Conservation (phyloP, 2,329 filamentous ascomycete species). For the Monilinia polystroma region DNA sequence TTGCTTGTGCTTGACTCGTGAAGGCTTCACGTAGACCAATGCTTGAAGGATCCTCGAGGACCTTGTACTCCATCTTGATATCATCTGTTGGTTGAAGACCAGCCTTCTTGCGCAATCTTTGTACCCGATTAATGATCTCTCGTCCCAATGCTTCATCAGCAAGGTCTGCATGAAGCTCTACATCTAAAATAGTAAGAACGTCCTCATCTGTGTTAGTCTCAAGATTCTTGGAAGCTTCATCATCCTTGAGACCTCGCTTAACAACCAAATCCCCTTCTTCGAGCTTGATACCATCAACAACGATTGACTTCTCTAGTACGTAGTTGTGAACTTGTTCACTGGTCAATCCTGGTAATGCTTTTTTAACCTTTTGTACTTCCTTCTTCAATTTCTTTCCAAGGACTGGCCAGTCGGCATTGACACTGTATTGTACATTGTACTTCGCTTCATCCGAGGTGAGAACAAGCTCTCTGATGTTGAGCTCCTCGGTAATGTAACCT, state of each 20-base stretch:
- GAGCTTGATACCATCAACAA: constrained; percentile 82
- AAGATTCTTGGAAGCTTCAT: constrained; percentile 67
- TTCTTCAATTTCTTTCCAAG: constrained; percentile 98
- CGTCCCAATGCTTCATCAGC: constrained; percentile 84
- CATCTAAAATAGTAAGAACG: constrained; percentile 87
- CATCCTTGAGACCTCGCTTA: constrained; percentile 73
- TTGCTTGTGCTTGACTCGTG: constrained; percentile 61
- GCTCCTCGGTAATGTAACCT: constrained; percentile 85
- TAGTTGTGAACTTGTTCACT: constrained; percentile 81
- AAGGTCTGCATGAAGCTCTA: constrained; percentile 77
- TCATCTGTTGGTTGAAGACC: constrained; percentile 89
- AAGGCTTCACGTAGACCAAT: constrained; percentile 72
- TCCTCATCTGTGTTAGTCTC: constrained; percentile 89
- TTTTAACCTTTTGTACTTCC: constrained; percentile 87
- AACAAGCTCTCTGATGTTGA: constrained; percentile 84
- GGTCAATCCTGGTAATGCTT: constrained; percentile 75
- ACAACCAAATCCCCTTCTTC: constrained; percentile 81
- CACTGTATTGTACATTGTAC: constrained; percentile 90
- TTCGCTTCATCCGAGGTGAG: constrained; percentile 83
- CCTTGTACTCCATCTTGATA: constrained; percentile 88
- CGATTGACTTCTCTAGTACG: constrained; percentile 68
- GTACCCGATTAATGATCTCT: constrained; percentile 90
- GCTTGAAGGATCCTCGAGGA: constrained; percentile 75
- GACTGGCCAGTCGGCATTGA: constrained; percentile 87
- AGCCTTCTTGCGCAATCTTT: constrained; percentile 90